Evolutionary conservation across 169 alveolate species (phyloP).

Genomic region (Cryptosporidium sp.): DNA sequence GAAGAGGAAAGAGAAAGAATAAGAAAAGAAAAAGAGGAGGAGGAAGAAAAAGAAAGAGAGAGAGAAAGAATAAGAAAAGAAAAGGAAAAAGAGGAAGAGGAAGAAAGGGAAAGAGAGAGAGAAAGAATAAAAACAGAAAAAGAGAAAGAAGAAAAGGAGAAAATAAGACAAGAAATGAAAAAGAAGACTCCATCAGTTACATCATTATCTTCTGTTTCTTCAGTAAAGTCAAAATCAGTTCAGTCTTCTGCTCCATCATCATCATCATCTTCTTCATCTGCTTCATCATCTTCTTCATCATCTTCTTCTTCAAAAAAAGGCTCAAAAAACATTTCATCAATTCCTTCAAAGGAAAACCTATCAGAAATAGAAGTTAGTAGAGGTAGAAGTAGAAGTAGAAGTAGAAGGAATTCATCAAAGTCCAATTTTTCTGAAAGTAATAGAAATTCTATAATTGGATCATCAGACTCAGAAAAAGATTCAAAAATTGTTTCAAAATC

Average conservation of each 20-base stretch:
- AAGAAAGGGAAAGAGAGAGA: neutral
- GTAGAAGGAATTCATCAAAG: neutral
- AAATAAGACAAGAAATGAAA: neutral
- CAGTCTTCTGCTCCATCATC: neutral
- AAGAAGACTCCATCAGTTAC: conserved; percentile 15
- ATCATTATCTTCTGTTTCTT: conserved; percentile 10
- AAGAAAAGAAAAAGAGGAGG: neutral
- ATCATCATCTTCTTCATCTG: too few relatives aligned
- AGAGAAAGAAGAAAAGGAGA: neutral
- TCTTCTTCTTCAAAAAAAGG: conserved; percentile 1
- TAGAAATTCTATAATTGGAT: neutral
- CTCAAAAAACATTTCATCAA: neutral
- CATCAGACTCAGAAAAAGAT: neutral
- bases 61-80: neutral
- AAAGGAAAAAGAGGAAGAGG: neutral
- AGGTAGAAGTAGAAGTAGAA: neutral
- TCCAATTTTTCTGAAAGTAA: neutral
- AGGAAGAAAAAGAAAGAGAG: too few relatives aligned
- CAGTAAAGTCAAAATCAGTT: conserved; percentile 2
- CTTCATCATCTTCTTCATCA: neutral
- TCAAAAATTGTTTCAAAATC: neutral
- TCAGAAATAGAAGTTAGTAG: neutral
- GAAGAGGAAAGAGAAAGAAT: neutral
- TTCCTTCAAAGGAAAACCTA: neutral
- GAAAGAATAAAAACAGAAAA: neutral